phyloP scores from a whole-genome alignment of 2,329 filamentous ascomycete species.

The Hymenotorrendiella dingleyae region DNA sequence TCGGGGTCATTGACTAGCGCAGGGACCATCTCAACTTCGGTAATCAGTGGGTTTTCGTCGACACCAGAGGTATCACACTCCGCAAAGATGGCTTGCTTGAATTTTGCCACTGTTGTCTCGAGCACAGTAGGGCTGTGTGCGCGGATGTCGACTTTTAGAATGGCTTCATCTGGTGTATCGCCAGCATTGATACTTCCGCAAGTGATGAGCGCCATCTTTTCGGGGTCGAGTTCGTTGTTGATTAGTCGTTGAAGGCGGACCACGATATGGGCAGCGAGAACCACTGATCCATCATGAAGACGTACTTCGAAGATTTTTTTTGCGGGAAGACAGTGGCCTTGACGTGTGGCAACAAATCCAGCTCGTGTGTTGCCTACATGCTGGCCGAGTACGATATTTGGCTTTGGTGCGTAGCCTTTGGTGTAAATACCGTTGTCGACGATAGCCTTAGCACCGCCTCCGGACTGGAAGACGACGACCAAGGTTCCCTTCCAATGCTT shows the following conservation, averaged over 20 bases:
- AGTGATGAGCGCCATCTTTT: slow-evolving; percentile 40
- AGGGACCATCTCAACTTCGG: too few species aligned
- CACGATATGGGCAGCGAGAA: slow-evolving; percentile 39
- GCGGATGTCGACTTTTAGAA: too few species aligned
- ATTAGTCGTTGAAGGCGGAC: slow-evolving; percentile 37
- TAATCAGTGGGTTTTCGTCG: too few species aligned
- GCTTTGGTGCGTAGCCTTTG: slow-evolving; percentile 43
- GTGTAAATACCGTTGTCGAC: slow-evolving; percentile 51
- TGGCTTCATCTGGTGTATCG: slow-evolving; percentile 26
- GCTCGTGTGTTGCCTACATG: slow-evolving; percentile 42
- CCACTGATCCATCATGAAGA: slow-evolving; percentile 39
- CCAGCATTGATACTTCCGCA: slow-evolving; percentile 40
- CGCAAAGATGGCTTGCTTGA: too few species aligned
- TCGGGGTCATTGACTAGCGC: too few species aligned
- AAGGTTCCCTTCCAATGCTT: slow-evolving; percentile 55
- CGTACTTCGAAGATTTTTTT: slow-evolving; percentile 37
- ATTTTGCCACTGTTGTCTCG: too few species aligned
- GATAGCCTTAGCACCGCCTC: slow-evolving; percentile 58
- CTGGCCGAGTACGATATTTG: slow-evolving; percentile 48
- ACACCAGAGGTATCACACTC: too few species aligned
- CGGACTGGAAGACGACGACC: slow-evolving; percentile 60
- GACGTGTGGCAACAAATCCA: slow-evolving; percentile 31
- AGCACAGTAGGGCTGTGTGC: too few species aligned
- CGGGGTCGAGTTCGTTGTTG: slow-evolving; percentile 34
- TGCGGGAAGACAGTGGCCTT: slow-evolving; percentile 32